These are phyloP conservation scores for Aspergillus calidoustus DNA, from an alignment of 2,329 filamentous ascomycete species.

Conservation along the genomic window DNA sequence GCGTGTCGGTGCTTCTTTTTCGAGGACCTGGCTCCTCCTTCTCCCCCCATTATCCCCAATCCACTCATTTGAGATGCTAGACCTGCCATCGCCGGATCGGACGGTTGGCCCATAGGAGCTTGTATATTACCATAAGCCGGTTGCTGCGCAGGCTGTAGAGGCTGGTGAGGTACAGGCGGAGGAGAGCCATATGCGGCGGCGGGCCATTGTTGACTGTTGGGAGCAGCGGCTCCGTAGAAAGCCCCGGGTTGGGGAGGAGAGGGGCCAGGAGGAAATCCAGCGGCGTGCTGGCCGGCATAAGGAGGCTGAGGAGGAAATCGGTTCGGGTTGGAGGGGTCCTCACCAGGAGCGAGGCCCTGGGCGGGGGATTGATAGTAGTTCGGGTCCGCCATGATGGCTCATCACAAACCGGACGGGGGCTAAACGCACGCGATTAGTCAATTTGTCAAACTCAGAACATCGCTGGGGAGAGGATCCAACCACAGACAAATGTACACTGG, in stretches of 20 bases:
- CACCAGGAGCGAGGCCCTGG: conserved; percentile 40
- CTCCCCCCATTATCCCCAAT: conserved; percentile 66
- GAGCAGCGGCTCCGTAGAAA: conserved; percentile 40
- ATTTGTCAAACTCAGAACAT: conserved; percentile 17
- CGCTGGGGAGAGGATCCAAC: conserved; percentile 4
- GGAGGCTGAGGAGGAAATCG: conserved; percentile 54
- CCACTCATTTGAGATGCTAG: conserved; percentile 73
- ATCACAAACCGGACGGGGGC: conserved; percentile 28
- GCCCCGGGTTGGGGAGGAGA: conserved; percentile 45
- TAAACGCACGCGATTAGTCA: conserved; percentile 9
- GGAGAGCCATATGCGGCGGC: conserved; percentile 33
- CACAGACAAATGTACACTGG: neutral
- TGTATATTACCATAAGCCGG: conserved; percentile 36
- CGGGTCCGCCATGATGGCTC: conserved; percentile 48
- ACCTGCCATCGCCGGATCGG: conserved; percentile 43
- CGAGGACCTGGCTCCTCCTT: conserved; percentile 50
- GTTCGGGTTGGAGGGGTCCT: conserved; percentile 61
- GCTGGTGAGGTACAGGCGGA: conserved; percentile 23
- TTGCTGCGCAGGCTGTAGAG: conserved; percentile 32
- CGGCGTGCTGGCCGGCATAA: conserved; percentile 56
- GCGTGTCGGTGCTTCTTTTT: conserved; percentile 97
- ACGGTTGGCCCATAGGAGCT: conserved; percentile 29
- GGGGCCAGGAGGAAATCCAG: conserved; percentile 40
- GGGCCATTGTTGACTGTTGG: conserved; percentile 40
- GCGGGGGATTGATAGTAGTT: conserved; percentile 47